Evolutionary conservation across 169 alveolate species (phyloP).

Genomic region (Eimeria sp.): DNA sequence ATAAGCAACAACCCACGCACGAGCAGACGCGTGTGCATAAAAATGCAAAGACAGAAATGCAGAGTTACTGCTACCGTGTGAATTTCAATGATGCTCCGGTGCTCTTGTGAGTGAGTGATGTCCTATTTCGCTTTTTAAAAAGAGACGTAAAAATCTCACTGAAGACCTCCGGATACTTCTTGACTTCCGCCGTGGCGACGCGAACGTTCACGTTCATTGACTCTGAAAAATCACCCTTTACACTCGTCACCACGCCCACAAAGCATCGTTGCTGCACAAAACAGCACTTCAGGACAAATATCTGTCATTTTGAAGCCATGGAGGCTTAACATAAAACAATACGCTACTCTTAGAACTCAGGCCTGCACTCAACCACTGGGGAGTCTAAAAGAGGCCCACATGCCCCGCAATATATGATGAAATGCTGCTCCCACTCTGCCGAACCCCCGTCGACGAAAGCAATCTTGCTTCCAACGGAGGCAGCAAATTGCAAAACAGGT

Average conservation of each 20-base stretch:
- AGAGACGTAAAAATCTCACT: slow-evolving; percentile 16
- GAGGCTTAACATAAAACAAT: neutral
- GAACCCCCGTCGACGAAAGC: neutral
- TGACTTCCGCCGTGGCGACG: slow-evolving; percentile 80
- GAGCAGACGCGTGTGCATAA: neutral
- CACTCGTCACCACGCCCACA: slow-evolving; percentile 82
- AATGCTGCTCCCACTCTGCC: neutral
- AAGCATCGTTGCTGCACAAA: slow-evolving; percentile 76
- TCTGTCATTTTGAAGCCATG: neutral
- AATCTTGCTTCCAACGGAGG: neutral
- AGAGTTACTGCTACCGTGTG: neutral
- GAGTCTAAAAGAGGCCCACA: neutral
- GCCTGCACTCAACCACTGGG: neutral
- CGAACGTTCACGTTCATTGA: slow-evolving; percentile 78
- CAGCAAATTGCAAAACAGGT: neutral
- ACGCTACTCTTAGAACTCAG: neutral
- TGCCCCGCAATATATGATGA: neutral
- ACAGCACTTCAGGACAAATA: neutral
- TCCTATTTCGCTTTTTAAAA: neutral
- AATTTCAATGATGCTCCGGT: neutral
- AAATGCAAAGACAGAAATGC: neutral
- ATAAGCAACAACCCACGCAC: neutral
- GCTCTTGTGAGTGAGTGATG: neutral
- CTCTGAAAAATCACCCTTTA: slow-evolving; percentile 63
- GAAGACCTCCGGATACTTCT: slow-evolving; percentile 73